phyloP scores from a whole-genome alignment of 1,284 basidiomycete genomes.

The Ganoderma resinaceum region DNA sequence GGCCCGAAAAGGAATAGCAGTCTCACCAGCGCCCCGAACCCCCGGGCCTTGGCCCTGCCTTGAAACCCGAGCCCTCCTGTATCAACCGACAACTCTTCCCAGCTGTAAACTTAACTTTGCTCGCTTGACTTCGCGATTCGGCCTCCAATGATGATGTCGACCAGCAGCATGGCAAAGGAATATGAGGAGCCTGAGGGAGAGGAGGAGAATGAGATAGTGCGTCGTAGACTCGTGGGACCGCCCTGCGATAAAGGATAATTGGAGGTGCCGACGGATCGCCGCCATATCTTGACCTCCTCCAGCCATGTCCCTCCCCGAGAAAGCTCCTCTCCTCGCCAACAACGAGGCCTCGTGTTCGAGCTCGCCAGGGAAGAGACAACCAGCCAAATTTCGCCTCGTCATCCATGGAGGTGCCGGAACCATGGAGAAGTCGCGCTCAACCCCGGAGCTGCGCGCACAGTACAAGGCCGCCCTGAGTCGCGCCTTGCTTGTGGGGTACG shows the following conservation, averaged over 20 bases:
- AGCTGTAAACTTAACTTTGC: background rate
- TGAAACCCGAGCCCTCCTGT: no score
- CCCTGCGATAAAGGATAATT: background rate
- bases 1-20: background rate
- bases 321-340: conserved; percentile 6
- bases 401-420: conserved; percentile 84
- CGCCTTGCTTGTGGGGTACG: conserved; percentile 69
- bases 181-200: no score
- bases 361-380: background rate
- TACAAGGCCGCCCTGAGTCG: conserved; percentile 63
- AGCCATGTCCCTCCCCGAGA: conserved; percentile 15
- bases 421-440: conserved; percentile 64
- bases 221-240: background rate
- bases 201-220: no score
- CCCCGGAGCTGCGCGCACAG: conserved; percentile 62
- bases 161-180: no score
- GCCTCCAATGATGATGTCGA: no score
- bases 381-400: conserved; percentile 57
- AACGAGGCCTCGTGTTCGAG: background rate
- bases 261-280: background rate
- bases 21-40: no score
- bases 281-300: background rate
- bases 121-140: background rate
- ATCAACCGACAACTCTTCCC: no score
- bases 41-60: no score